Base-by-base conservation (phyloP, 2,329 filamentous ascomycete species). In the Phaeosphaeria sp. region DNA sequence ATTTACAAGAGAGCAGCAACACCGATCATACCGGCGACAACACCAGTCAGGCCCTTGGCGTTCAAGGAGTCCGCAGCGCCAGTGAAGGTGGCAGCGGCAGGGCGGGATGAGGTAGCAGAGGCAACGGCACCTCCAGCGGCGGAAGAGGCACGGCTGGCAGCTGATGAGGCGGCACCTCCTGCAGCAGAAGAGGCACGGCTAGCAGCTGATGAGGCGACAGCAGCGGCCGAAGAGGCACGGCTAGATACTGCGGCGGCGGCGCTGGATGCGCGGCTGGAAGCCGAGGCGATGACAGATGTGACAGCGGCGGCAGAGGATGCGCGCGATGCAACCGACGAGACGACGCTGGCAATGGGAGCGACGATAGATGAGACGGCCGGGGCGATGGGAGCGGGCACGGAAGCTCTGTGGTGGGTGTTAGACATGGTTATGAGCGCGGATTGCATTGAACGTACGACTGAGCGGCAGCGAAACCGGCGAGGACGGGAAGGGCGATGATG, bases 1-100 rank as follows among this genome's bases (percentile, higher is more conserved):
- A 22, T 43, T 22, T 60, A 62, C 44, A 60, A 49, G 30, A 55
- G 56, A 44, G 57, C 61, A 59, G 54, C 55, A 39, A 55, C 45
- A 42, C 59, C 61, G 21, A 62, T 46, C 21, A 56, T 53, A n/a
- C 52, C 57, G 7, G 46, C 42, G 9, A 60, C 52, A 1, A 59
- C 53, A 53, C 55, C 55, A 5, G 39, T 53, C 17, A 58, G 51
- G 0, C 60, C 57, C 1, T 52, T 30, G 6, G 33, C 46, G 21
- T 39, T 20, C 6, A 60, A 9, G 39, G 55, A 21, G 39, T 25
- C 51, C 36, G 58, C 58, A 40, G 52, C 58, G 15, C 54, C 56
- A 15, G 57, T 59, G 39, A 49, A 56, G 33, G 50, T 45, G 25
- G 59, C 40, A 33, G 46, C 43, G n/a, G n/a, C n/a, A n/a, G n/a